Conservation (phyloP, 192 early-diverging fungal genomes). For the Coemansia sp. region DNA sequence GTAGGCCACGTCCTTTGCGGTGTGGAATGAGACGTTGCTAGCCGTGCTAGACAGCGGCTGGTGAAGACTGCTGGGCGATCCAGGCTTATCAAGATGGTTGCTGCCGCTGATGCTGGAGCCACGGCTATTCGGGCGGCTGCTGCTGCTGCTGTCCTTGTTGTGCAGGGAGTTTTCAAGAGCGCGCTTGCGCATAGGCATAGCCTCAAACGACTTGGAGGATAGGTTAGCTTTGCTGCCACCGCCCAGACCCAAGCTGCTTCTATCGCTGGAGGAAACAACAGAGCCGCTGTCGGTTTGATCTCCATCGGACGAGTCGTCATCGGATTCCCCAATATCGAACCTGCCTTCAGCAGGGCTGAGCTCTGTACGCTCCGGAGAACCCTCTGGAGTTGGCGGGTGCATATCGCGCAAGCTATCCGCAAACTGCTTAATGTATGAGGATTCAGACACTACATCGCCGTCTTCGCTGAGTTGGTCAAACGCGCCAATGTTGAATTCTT, state of each 20-base stretch:
- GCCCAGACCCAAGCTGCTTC: constrained; percentile 41
- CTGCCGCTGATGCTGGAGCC: constrained; percentile 15
- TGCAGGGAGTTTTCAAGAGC: constrained; percentile 19
- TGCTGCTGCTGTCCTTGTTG: background rate
- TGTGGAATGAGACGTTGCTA: constrained; percentile 40
- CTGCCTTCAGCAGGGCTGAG: constrained; percentile 13
- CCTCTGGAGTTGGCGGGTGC: background rate
- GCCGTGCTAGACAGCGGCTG: constrained; percentile 26
- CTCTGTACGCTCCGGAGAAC: background rate
- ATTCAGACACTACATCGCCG: constrained; percentile 24
- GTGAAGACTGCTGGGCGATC: constrained; percentile 10
- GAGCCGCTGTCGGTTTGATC: constrained; percentile 32
- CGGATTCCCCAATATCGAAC: constrained; percentile 1
- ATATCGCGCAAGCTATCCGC: constrained; percentile 17
- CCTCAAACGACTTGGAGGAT: constrained; percentile 21
- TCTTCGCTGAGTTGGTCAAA: constrained; percentile 40
- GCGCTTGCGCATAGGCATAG: constrained; percentile 29
- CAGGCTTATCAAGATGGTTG: constrained; percentile 11
- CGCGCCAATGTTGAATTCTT: constrained; percentile 29
- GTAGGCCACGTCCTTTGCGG: constrained; percentile 21
- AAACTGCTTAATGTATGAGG: constrained; percentile 48
- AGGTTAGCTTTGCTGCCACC: constrained; percentile 21
- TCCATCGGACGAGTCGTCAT: constrained; percentile 10
- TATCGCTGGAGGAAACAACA: constrained; percentile 38
- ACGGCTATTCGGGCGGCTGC: constrained; percentile 15